These are phyloP conservation scores for Piper longum DNA, from an alignment of 164 flowering plant genomes.

Conservation along the genomic window DNA sequence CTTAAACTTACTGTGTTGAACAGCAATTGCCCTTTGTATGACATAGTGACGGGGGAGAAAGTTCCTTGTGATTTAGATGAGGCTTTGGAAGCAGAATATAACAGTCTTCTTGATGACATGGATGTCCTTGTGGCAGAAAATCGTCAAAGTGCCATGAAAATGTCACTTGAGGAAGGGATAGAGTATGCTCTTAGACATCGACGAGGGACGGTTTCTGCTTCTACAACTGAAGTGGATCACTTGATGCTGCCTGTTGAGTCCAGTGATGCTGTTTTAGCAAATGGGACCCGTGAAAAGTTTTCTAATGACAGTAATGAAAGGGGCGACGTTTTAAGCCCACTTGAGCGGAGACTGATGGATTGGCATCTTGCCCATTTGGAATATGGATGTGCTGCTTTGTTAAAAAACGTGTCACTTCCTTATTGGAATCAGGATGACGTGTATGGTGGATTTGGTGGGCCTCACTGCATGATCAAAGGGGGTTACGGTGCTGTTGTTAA, in stretches of 20 bases:
- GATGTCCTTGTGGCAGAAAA: constrained; percentile 74
- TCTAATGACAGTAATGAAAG: constrained; percentile 9
- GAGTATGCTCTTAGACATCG: constrained; percentile 77
- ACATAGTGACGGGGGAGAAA: constrained; percentile 64
- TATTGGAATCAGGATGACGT: constrained; percentile 98
- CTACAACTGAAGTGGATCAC: constrained; percentile 7
- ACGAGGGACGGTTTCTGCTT: constrained; percentile 13
- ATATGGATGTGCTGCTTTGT: constrained; percentile 96
- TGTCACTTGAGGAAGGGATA: constrained; percentile 98
- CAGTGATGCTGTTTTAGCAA: constrained; percentile 8
- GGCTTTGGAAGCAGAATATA: constrained; percentile 84
- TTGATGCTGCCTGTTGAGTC: constrained; percentile 13
- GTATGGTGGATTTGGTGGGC: constrained; percentile 99
- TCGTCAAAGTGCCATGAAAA: constrained; percentile 64
- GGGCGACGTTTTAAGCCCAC: constrained; percentile 57
- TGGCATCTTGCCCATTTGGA: constrained; percentile 98
- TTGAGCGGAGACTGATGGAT: constrained; percentile 97
- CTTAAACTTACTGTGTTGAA: constrained; percentile 83
- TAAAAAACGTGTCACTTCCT: constrained; percentile 93
- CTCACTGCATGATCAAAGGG: constrained; percentile 99
- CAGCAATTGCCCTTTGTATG: constrained; percentile 98
- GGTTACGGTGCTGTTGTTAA: constrained; percentile 87
- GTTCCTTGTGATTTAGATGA: constrained; percentile 88
- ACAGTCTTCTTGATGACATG: constrained; percentile 93
- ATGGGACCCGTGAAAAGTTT: constrained; percentile 3